phyloP scores from a whole-genome alignment of 345 rosid species.

The Cardiospermum halicacabum region DNA sequence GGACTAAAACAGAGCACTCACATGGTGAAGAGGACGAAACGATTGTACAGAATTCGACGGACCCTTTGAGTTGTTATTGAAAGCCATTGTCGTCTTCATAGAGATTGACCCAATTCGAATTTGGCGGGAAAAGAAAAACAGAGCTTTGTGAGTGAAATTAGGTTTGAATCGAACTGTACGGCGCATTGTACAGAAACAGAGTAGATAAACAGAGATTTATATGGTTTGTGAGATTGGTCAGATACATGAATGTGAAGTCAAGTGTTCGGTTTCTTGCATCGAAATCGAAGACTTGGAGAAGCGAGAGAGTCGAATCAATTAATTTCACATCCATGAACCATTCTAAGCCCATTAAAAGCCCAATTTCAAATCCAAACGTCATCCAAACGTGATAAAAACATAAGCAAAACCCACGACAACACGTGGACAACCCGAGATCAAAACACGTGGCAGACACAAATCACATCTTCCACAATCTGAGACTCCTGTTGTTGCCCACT shows the following conservation, averaged over 20 bases:
- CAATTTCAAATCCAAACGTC: constrained; percentile 17
- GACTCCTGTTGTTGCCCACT: constrained; percentile 17
- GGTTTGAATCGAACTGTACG: neutral
- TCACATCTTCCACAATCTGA: neutral
- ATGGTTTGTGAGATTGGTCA: neutral
- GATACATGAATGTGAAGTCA: neutral
- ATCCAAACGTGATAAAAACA: constrained; percentile 19
- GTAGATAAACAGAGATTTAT: neutral
- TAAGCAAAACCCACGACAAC: constrained; percentile 10
- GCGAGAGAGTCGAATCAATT: neutral
- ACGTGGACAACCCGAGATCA: neutral
- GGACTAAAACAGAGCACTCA: neutral
- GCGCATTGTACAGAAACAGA: neutral
- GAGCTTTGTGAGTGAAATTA: neutral
- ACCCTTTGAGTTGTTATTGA: neutral
- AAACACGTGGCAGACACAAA: constrained; percentile 15
- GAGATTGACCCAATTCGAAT: constrained; percentile 5
- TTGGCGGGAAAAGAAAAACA: neutral
- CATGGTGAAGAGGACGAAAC: too few relatives aligned
- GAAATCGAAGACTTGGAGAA: neutral
- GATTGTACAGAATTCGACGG: too few relatives aligned
- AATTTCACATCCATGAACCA: neutral
- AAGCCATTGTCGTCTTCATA: neutral
- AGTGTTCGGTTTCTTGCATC: neutral
- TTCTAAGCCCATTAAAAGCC: neutral